Evolutionary conservation across 2,329 filamentous ascomycete genomes (phyloP), one percentile per base, ranked within the genome.

Genomic region (Rhynchosporium agropyri): DNA sequence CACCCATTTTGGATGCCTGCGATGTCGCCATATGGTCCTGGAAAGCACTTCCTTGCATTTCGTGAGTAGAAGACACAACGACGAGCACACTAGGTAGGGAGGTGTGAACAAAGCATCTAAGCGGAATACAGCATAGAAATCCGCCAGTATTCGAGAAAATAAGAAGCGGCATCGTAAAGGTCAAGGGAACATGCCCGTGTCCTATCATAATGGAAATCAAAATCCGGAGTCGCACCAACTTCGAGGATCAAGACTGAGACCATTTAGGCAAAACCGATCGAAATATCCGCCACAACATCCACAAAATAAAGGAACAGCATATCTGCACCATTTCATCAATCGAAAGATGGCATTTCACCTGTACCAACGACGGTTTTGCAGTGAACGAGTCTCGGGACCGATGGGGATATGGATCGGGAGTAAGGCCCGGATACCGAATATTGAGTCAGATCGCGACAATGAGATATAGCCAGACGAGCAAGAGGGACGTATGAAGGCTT

Each of bases 361-460:
- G 12, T 57, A 13, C 54, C 40, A 57, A 46, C 54, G 45, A 33
- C 8, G 4, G 20, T 29, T 56, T 46, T 28, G 29, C 54, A 36
- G 33, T 36, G 26, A 45, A 28, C n/a, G 42, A 57, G 5, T 57
- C 20, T 12, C n/a, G 40, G 42, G 54, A 57, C 38, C 54, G 29
- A 62, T 28, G 36, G 46, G 26, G 46, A 58, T 29, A 58, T 45
- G 40, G 36, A 53, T 59, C 63, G 65, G 65, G 40, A 57, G 12
- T 15, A 7, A 63, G 65, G 65, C 55, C 65, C 63, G 65, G 13
- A 20, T 51, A 49, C 63, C 65, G 65, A 58, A 20, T 38, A 26
- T 54, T 42, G 36, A 36, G 49, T 28, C 55, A 56, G 31, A 61
- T 49, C n/a, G 36, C 46, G 54, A 54, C 33, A 54, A 40, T 20